Evolutionary conservation across 176 grass and related monocot species (phyloP).

Genomic region (Themeda triandra): DNA sequence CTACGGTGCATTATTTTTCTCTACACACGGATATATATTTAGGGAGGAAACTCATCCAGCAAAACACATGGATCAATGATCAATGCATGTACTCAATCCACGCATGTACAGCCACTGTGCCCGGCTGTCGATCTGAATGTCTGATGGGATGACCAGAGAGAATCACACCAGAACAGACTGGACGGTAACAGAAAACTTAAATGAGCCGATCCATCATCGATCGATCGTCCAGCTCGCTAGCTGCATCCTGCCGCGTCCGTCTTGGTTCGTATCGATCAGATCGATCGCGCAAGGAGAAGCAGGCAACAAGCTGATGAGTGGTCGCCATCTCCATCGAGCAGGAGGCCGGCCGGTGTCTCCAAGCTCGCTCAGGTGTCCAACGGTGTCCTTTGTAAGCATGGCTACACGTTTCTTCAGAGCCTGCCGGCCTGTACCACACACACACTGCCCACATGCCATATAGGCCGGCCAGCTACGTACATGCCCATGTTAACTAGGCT

Average conservation of each 20-base stretch:
- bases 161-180: constrained; percentile 24
- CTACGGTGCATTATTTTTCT: no score
- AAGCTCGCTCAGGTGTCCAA: constrained; percentile 19
- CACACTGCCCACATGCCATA: no score
- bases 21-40: no score
- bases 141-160: background rate
- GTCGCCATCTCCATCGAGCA: constrained; percentile 50
- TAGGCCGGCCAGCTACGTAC: no score
- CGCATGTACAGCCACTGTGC: background rate
- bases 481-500: no score
- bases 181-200: constrained; percentile 3
- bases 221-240: background rate
- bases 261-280: background rate
- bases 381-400: constrained; percentile 26
- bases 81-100: background rate
- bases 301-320: constrained; percentile 32
- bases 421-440: background rate
- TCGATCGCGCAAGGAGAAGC: background rate
- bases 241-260: background rate
- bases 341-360: no score
- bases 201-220: background rate
- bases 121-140: background rate
- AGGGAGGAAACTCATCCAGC: background rate
- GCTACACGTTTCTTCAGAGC: constrained; percentile 18
- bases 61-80: background rate